Conservation (phyloP, 1,284 basidiomycete genomes). For the Heterobasidion annosum region DNA sequence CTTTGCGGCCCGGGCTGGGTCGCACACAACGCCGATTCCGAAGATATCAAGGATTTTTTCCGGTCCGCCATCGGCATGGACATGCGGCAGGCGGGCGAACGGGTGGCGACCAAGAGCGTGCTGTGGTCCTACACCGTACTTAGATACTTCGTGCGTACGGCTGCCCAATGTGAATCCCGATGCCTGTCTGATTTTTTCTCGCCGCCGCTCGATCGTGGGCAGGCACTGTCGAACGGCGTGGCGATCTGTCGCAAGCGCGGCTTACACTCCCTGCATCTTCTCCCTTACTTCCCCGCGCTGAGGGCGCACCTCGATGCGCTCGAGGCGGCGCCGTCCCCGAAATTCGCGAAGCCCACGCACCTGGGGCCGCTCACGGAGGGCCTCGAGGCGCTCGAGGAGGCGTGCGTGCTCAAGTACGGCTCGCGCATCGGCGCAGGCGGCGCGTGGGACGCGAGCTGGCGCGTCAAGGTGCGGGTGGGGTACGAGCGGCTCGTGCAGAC, state of each 20-base stretch:
- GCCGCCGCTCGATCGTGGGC: not conserved
- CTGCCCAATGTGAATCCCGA: not conserved
- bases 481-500: conserved; percentile 54
- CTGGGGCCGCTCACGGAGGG: conserved; percentile 48
- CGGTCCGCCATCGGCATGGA: conserved; percentile 60
- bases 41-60: conserved; percentile 66
- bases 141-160: conserved; percentile 51
- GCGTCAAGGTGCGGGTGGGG: conserved; percentile 42
- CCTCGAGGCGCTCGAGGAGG: conserved; percentile 49
- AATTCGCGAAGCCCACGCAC: conserved; percentile 55
- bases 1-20: conserved; percentile 57
- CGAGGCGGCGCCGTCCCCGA: conserved; percentile 41
- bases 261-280: conserved; percentile 50
- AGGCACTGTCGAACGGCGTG: conserved; percentile 60
- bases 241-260: conserved; percentile 52
- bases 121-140: conserved; percentile 69
- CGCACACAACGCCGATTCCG: conserved; percentile 51
- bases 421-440: conserved; percentile 20
- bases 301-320: conserved; percentile 50
- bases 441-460: conserved; percentile 47
- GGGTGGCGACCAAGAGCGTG: conserved; percentile 67
- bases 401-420: conserved; percentile 42
- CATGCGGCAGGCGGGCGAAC: conserved; percentile 60
- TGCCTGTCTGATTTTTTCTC: not conserved
- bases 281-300: conserved; percentile 50